Evolutionary conservation across 306 rosid species (phyloP).

Genomic region (Castanopsis chinensis): DNA sequence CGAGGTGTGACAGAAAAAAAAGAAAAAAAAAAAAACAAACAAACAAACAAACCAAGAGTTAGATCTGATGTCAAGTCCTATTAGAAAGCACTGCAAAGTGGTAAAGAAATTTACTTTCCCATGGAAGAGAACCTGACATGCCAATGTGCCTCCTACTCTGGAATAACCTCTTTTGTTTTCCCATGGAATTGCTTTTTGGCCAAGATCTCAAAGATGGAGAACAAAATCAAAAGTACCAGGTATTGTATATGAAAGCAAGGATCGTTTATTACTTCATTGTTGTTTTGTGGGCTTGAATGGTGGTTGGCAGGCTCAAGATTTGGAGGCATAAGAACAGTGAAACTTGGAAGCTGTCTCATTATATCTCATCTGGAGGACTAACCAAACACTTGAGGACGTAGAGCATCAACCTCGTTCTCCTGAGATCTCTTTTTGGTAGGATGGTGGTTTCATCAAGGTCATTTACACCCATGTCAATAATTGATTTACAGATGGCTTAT

Average conservation of each 20-base stretch:
- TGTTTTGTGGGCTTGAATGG: background rate
- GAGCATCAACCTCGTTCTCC: background rate
- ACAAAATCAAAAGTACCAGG: background rate
- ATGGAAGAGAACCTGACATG: background rate
- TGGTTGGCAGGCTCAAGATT: background rate
- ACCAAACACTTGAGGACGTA: background rate
- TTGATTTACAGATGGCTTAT: background rate
- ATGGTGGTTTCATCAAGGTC: background rate
- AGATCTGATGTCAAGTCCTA: background rate
- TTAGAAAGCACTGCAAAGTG: background rate
- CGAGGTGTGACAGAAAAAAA: background rate
- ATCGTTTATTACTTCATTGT: background rate
- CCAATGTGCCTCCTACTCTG: background rate
- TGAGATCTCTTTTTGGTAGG: background rate
- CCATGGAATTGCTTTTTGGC: background rate
- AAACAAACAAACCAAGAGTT: too few relatives aligned
- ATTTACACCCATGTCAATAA: background rate
- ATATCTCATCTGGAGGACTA: background rate
- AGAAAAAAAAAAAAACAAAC: too few relatives aligned
- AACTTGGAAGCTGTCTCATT: background rate
- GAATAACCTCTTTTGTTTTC: background rate
- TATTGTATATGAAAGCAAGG: background rate
- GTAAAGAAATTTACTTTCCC: background rate
- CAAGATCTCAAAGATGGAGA: background rate
- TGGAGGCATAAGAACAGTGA: background rate